Percentiles rank a stretch among this genome's conserved stretches.
Conservation (phyloP, 495 filamentous ascomycete species). For the Penicillium pulvis region DNA sequence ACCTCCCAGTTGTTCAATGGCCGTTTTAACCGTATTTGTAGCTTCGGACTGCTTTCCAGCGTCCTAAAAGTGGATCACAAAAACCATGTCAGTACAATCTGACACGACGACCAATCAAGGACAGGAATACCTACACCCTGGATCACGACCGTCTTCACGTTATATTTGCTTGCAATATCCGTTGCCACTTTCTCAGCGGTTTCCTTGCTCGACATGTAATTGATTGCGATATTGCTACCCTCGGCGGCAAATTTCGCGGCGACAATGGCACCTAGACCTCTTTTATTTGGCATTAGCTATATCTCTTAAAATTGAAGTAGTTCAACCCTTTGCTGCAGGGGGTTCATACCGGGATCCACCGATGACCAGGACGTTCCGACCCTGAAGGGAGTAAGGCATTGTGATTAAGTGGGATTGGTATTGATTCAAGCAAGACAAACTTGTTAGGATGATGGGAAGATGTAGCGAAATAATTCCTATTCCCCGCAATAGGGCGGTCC, state of each 20-base stretch:
- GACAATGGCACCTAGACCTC: constrained; percentile 66
- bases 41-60: constrained; percentile 59
- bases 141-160: constrained; percentile 56
- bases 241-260: constrained; percentile 66
- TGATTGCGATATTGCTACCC: constrained; percentile 70
- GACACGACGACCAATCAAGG: neutral
- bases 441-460: neutral
- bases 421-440: neutral
- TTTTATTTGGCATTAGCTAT: constrained; percentile 23
- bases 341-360: constrained; percentile 63
- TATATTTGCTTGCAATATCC: constrained; percentile 52
- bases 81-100: neutral
- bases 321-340: neutral
- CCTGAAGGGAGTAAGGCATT: constrained; percentile 65
- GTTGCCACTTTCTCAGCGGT: constrained; percentile 57
- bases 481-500: neutral
- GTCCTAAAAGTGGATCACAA: constrained; percentile 46
- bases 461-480: neutral
- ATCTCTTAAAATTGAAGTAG: neutral
- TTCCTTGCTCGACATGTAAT: constrained; percentile 59
- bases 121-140: constrained; percentile 54
- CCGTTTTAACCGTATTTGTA: constrained; percentile 52
- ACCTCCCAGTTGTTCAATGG: constrained; percentile 61
- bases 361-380: constrained; percentile 67
- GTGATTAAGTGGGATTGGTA: neutral